Base-by-base conservation (phyloP, 352 stramenopile genomes). In the Phytophthora sansomeana region DNA sequence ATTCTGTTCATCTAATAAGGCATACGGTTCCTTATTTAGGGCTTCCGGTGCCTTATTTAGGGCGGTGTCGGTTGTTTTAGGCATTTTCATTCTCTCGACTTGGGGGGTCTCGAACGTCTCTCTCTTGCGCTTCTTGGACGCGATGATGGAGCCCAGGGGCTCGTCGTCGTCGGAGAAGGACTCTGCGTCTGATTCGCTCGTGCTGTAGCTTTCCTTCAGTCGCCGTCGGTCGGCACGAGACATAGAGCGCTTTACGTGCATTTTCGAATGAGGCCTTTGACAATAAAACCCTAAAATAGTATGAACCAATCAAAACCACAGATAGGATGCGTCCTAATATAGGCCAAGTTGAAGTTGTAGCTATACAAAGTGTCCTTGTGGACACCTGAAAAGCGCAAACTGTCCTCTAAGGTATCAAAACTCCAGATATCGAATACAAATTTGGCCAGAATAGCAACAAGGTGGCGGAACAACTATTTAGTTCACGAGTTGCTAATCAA, bases 51-150 rank as follows among this genome's bases (percentile, higher is more conserved):
- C 26, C 24, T 61, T 41, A 29, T 48, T 55, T 51, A 57, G 5
- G 42, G 0, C 5, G 11, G 5, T 57, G 11, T 44, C 33, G 21
- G 3, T n/a, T 10, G 28, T 38, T 35, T 11, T 43, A 26, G 41
- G 33, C 21, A 7, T 26, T 36, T 56, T n/a, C n/a, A n/a, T n/a
- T n/a, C n/a, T 65, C 6, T 51, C 51, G 17, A 8, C 41, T 48
- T 26, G 17, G 2, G 48, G 1, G 4, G 26, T 5, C 24, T 7
- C 21, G 13, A 30, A 30, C 17, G 29, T 21, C 42, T 24, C 44
- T 26, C 24, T 54, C 36, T 65, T 70, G 49, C 48, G 44, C 42
- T 74, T 75, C 26, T 62, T 60, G 4, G 30, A 8, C 21, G 58
- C 36, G 10, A 46, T 26, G 1, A 39, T 4, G 6, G 49, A 38